Evolutionary conservation across 106 monocot genomes (phyloP).

Genomic region (Platanthera guangdongensis): DNA sequence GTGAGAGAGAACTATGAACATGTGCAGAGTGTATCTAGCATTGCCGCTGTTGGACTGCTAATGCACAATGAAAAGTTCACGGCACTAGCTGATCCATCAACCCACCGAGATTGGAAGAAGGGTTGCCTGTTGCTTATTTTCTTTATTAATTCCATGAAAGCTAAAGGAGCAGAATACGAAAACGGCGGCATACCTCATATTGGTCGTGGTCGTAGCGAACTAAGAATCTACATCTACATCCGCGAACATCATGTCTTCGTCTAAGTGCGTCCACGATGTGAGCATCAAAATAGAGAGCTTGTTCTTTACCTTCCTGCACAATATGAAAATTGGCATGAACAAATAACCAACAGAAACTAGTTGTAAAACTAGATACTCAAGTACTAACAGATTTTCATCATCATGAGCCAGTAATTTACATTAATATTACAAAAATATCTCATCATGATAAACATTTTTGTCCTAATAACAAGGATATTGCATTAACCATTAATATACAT

Average conservation of each 20-base stretch:
- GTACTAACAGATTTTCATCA: background rate
- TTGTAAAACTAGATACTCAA: background rate
- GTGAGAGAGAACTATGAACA: background rate
- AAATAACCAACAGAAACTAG: background rate
- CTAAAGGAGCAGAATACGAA: background rate
- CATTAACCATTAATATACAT: background rate
- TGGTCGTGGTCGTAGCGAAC: constrained; percentile 96
- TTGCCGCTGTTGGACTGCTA: background rate
- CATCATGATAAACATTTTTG: background rate
- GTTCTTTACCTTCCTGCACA: constrained; percentile 86
- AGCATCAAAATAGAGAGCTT: constrained; percentile 98
- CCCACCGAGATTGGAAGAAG: background rate
- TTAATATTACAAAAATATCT: background rate
- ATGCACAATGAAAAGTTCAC: background rate
- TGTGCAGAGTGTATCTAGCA: background rate
- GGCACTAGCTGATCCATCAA: background rate
- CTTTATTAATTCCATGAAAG: background rate
- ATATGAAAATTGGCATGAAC: background rate
- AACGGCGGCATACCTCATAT: constrained; percentile 49
- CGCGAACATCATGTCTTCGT: constrained; percentile 82
- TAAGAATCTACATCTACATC: constrained; percentile 89
- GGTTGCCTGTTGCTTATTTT: background rate
- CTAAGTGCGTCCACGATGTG: constrained; percentile 86
- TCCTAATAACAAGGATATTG: background rate
- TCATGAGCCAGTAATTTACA: background rate